phyloP scores from a whole-genome alignment of 1,139 yeast species.

The Saccharomyces hybrid region DNA sequence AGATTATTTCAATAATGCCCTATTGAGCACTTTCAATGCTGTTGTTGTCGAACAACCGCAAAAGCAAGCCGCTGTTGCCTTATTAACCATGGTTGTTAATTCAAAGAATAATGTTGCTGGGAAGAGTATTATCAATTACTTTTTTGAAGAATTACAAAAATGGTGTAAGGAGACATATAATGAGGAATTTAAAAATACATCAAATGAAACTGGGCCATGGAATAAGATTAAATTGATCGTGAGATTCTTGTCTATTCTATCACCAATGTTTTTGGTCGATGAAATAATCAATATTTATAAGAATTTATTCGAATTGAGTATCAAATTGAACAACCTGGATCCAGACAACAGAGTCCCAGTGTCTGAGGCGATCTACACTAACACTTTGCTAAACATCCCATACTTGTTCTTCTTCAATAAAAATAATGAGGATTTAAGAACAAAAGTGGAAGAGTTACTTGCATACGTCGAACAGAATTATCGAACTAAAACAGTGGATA shows the following conservation, averaged over 20 bases:
- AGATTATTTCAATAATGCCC: constrained; percentile 51
- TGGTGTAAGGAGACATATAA: constrained; percentile 38
- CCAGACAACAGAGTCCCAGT: constrained; percentile 43
- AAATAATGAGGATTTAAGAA: constrained; percentile 32
- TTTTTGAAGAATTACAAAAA: constrained; percentile 55
- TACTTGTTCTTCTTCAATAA: constrained; percentile 49
- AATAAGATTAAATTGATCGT: constrained; percentile 62
- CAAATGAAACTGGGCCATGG: constrained; percentile 56
- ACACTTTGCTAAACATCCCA: constrained; percentile 62
- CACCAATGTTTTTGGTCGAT: constrained; percentile 52
- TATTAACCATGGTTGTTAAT: constrained; percentile 63
- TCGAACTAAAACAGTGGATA: constrained; percentile 15
- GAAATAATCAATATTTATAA: constrained; percentile 46
- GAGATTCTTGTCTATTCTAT: constrained; percentile 60
- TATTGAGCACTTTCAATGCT: constrained; percentile 59
- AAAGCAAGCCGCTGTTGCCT: constrained; percentile 63
- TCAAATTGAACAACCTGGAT: constrained; percentile 43
- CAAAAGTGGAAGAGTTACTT: constrained; percentile 40
- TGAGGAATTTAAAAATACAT: constrained; percentile 20
- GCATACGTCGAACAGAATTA: constrained; percentile 36
- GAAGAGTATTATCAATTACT: constrained; percentile 58
- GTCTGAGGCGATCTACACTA: constrained; percentile 63
- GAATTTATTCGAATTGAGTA: constrained; percentile 49
- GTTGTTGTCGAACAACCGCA: constrained; percentile 85
- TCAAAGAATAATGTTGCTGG: constrained; percentile 63